Evolutionary conservation across 345 rosid genomes (phyloP).

Genomic region (Sisymbrium altissimum): DNA sequence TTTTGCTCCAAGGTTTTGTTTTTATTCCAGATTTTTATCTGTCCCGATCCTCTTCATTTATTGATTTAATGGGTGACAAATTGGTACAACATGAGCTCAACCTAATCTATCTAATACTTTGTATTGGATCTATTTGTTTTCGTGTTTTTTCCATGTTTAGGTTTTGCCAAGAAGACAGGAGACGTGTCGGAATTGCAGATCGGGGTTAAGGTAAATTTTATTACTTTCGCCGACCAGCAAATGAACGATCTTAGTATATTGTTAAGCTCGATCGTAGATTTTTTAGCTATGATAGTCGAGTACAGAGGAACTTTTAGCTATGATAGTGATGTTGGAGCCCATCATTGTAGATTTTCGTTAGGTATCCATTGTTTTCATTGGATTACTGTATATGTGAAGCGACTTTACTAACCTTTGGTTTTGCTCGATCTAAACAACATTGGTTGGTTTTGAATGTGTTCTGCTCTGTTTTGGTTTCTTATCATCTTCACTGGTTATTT

Average conservation of each 20-base stretch:
- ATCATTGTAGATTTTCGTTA: neutral
- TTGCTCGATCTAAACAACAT: slow-evolving; percentile 1
- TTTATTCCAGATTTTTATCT: neutral
- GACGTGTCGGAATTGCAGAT: slow-evolving; percentile 88
- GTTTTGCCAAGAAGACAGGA: slow-evolving; percentile 53
- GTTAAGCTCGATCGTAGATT: neutral
- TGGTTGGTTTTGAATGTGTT: neutral
- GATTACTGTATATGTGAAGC: neutral
- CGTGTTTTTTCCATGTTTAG: slow-evolving; percentile 30
- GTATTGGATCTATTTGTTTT: slow-evolving; percentile 12
- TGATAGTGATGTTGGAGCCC: neutral
- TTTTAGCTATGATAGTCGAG: neutral
- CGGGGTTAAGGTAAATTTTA: slow-evolving; percentile 75
- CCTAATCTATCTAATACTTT: neutral
- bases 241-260: neutral
- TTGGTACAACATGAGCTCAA: neutral
- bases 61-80: neutral
- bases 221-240: neutral
- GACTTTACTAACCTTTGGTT: neutral
- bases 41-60: neutral
- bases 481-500: neutral
- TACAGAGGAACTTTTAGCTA: neutral
- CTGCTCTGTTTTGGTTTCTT: neutral
- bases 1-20: slow-evolving; percentile 21
- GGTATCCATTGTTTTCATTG: neutral